Percentiles rank a stretch among this genome's conserved stretches.
Evolutionary conservation across 148 eudicot genomes (phyloP).

Genomic region (Nepenthes mirabilis): DNA sequence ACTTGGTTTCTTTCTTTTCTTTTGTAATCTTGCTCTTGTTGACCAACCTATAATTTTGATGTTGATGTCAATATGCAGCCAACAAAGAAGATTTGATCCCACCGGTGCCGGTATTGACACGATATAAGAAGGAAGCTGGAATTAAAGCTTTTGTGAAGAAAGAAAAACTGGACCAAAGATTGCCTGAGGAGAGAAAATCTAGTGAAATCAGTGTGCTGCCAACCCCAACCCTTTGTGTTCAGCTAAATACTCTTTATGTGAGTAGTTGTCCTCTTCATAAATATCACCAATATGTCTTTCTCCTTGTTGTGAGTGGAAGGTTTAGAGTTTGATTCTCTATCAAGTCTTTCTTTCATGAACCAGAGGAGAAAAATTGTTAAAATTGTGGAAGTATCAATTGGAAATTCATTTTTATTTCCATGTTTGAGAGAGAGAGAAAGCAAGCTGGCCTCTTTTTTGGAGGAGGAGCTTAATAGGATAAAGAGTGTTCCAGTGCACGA

Average conservation of each 20-base stretch:
- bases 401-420: too few species aligned
- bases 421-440: too few species aligned
- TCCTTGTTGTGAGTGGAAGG: not conserved
- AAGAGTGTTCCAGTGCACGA: too few species aligned
- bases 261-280: conserved; percentile 17
- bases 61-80: conserved; percentile 31
- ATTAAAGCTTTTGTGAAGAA: conserved; percentile 87
- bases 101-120: conserved; percentile 84
- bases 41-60: conserved; percentile 4
- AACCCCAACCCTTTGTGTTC: conserved; percentile 78
- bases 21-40: conserved; percentile 1
- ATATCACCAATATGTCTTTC: conserved; percentile 2
- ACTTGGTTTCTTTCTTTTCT: not conserved
- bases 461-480: too few species aligned
- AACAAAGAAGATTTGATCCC: conserved; percentile 87
- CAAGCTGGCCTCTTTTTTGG: too few species aligned
- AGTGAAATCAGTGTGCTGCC: conserved; percentile 63
- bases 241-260: conserved; percentile 86
- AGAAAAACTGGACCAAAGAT: conserved; percentile 63
- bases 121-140: conserved; percentile 76
- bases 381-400: too few species aligned
- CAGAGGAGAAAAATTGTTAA: too few species aligned
- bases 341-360: not conserved
- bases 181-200: conserved; percentile 69
- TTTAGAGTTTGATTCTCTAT: too few species aligned